Evolutionary conservation across 2,329 filamentous ascomycete species (phyloP), one percentile per base, ranked within the genome.

Genomic region (Tolypocladium endophyticum): DNA sequence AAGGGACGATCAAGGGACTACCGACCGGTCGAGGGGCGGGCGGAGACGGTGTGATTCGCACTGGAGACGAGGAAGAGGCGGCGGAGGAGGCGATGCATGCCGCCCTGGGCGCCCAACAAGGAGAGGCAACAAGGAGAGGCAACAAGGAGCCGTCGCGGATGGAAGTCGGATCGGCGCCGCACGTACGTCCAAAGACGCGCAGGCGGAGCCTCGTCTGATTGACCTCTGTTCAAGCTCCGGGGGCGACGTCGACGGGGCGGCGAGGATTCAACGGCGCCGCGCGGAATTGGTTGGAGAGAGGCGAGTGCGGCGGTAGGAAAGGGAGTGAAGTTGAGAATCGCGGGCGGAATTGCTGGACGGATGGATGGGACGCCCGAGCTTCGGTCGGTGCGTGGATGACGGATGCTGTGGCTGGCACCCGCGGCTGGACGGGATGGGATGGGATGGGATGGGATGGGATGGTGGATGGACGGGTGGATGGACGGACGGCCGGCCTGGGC

Each of bases 51-150:
- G 55, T 55, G 55, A 41, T 54, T 64, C 60, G 57, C 58, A 54
- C 58, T 58, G 30, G 18, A 53, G 55, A 57, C 53, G 58, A 60
- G 60, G 57, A 50, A 55, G 57, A 60, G 60, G 60, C 52, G 59
- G 57, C 55, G 57, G 57, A 61, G 59, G 59, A 41, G 35, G 33
- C 60, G 60, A 64, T 58, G 58, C 63, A 64, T 64, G 62, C 63
- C 60, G 61, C 59, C 57, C 57, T 56, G 30, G 57, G 35, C 50
- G 50, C 18, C 39, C 60, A 45, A 36, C 58, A 50, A 59, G 50
- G 47, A 58, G 30, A 53, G 20, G 30, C 41, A 41, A 20, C 56
- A 28, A 2, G 35, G 18, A 33, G 30, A n/a, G n/a, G 30, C 41
- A 41, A 20, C 56, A 28, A 2, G 35, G 18, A 33, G 30, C 30